Conservation (phyloP, 2,329 filamentous ascomycete species). For the Fusarium multiceps region DNA sequence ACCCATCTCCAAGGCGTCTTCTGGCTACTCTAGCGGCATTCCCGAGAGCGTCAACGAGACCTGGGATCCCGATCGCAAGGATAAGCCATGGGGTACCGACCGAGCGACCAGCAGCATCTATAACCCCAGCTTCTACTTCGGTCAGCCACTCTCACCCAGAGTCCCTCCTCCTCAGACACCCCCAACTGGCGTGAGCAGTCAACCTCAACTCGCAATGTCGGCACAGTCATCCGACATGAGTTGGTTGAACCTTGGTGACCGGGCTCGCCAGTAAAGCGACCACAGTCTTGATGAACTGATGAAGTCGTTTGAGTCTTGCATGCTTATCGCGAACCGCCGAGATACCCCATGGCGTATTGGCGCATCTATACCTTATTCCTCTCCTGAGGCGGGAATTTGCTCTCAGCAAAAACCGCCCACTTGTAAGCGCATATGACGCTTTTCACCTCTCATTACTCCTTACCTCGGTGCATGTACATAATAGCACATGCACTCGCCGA, state of each 20-base stretch:
- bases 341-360: constrained; percentile 36
- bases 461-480: constrained; percentile 31
- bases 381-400: constrained; percentile 4
- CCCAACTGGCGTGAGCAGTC: constrained; percentile 56
- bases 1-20: constrained; percentile 61
- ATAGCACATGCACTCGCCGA: constrained; percentile 23
- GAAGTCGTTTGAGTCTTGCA: constrained; percentile 28
- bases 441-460: constrained; percentile 24
- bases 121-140: constrained; percentile 57
- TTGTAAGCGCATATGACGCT: constrained; percentile 27
- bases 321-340: constrained; percentile 27
- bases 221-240: constrained; percentile 75
- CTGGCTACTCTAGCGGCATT: constrained; percentile 72
- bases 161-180: constrained; percentile 47
- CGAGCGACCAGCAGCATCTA: constrained; percentile 66
- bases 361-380: constrained; percentile 17
- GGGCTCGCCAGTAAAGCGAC: constrained; percentile 44
- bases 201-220: constrained; percentile 63
- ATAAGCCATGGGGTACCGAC: constrained; percentile 61
- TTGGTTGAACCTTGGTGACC: constrained; percentile 78
- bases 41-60: constrained; percentile 71
- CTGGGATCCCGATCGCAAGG: constrained; percentile 62
- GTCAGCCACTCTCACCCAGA: constrained; percentile 55
- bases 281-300: constrained; percentile 35
- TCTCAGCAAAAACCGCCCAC: constrained; percentile 6